phyloP scores from a whole-genome alignment of 495 filamentous ascomycete species.

The Pseudomonodictys pantanalensis region DNA sequence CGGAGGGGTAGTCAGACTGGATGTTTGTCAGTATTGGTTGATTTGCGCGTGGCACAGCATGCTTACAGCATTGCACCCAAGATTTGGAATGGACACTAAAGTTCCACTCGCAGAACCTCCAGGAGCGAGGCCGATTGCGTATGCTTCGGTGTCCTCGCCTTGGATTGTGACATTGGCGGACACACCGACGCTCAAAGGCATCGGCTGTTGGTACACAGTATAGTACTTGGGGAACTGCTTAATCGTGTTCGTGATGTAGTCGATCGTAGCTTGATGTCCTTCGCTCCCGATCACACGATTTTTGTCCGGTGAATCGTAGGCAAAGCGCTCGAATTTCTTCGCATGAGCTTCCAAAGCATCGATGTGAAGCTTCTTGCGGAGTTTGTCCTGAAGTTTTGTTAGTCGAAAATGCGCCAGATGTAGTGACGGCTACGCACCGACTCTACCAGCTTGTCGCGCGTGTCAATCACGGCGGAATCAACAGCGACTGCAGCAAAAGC shows the following conservation, averaged over 20 bases:
- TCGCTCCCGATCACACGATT: conserved; percentile 59
- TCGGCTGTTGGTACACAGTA: conserved; percentile 57
- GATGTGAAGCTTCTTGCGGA: conserved; percentile 43
- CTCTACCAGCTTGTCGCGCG: background rate
- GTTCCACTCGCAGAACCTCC: conserved; percentile 47
- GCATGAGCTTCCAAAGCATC: conserved; percentile 42
- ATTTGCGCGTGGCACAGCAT: background rate
- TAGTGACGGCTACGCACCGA: background rate
- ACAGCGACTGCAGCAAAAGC: conserved; percentile 4
- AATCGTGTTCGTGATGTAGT: conserved; percentile 57
- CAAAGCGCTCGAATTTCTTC: conserved; percentile 46
- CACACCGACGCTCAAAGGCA: conserved; percentile 41
- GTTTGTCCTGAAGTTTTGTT: conserved; percentile 40
- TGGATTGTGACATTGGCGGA: conserved; percentile 39
- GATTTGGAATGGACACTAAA: conserved; percentile 50
- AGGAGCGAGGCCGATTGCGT: conserved; percentile 47
- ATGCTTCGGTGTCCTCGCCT: conserved; percentile 33
- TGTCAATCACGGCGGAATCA: background rate
- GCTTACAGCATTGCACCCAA: conserved; percentile 51
- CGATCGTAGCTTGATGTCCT: conserved; percentile 63
- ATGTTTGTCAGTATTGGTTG: background rate
- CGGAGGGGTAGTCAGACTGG: conserved; percentile 54
- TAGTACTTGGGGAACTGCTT: conserved; percentile 54
- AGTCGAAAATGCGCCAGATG: too few relatives aligned
- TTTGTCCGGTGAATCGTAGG: conserved; percentile 47